These are phyloP conservation scores for Symbiodinium natans DNA, from an alignment of 73 alveolate species.

Conservation along the genomic window DNA sequence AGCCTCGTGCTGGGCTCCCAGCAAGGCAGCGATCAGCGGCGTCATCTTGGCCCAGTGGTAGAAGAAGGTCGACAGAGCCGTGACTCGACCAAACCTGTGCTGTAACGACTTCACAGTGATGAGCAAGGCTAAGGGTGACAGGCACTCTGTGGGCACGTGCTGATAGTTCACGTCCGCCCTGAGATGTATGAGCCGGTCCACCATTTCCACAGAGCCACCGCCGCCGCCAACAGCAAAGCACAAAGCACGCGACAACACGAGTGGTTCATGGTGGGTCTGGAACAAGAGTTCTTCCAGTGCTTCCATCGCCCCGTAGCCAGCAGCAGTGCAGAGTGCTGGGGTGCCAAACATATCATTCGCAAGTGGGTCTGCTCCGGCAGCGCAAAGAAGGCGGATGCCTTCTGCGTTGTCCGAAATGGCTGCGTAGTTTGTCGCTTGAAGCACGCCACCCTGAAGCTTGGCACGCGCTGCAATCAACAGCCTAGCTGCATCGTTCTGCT, in stretches of 20 bases:
- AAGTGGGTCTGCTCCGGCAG: background rate
- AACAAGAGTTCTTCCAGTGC: background rate
- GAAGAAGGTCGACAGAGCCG: background rate
- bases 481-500: background rate
- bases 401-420: background rate
- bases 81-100: background rate
- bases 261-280: background rate
- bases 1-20: background rate
- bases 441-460: background rate
- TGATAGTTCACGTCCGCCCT: background rate
- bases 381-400: background rate
- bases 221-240: no score
- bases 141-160: no score
- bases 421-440: background rate
- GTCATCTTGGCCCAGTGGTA: background rate
- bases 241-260: no score
- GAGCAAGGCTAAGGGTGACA: background rate
- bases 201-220: background rate
- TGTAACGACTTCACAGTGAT: background rate
- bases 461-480: background rate
- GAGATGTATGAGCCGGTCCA: background rate
- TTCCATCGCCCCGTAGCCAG: background rate
- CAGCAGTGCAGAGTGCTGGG: background rate
- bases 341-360: background rate
- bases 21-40: background rate